These are phyloP conservation scores for Botrytis elliptica DNA, from an alignment of 2,329 filamentous ascomycete genomes.

Conservation along the genomic window DNA sequence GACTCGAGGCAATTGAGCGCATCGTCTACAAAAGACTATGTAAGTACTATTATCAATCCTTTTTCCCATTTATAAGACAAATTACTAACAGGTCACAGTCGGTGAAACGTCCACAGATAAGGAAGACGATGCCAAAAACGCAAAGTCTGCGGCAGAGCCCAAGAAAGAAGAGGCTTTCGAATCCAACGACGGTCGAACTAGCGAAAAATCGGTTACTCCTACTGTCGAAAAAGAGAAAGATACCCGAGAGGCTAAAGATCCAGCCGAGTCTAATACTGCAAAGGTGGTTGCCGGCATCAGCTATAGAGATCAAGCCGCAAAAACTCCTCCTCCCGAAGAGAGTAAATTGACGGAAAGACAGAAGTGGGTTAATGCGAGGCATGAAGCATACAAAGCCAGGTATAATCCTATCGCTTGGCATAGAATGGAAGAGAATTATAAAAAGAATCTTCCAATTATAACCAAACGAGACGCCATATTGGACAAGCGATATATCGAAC, in stretches of 20 bases:
- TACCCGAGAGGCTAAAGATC: not conserved
- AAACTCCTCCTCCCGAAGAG: not conserved
- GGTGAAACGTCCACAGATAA: not conserved
- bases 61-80: not conserved
- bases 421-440: not conserved
- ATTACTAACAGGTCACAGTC: not conserved
- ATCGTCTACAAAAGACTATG: not conserved
- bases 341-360: not conserved
- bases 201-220: not conserved
- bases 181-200: not conserved
- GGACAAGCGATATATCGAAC: not conserved
- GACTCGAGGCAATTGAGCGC: not conserved
- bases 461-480: rapidly evolving
- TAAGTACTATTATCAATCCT: not conserved
- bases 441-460: too few species aligned
- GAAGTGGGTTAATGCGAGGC: not conserved
- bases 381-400: not conserved
- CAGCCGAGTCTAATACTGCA: not conserved
- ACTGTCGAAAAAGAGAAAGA: rapidly evolving
- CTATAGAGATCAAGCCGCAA: not conserved
- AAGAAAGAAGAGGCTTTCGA: rapidly evolving
- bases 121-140: rapidly evolving
- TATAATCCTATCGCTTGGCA: not conserved
- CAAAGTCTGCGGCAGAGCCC: not conserved
- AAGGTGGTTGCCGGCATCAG: not conserved